Percentiles rank a stretch among this genome's conserved stretches.
Evolutionary conservation across 2,329 filamentous ascomycete species (phyloP).

Genomic region (Myriosclerotinia curreyana): DNA sequence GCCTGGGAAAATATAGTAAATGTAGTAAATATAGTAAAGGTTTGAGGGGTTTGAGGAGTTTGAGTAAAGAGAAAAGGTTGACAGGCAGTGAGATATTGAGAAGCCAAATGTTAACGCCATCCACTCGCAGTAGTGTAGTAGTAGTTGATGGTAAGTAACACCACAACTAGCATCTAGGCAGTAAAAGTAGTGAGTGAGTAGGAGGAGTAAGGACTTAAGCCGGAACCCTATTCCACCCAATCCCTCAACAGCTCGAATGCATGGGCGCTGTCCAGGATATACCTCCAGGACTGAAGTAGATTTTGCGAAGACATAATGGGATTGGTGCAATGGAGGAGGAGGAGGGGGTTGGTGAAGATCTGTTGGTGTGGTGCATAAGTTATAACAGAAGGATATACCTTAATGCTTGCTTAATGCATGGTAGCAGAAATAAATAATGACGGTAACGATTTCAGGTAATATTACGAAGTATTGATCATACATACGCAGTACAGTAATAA

Average conservation of each 20-base stretch:
- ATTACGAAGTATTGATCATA: too few species aligned
- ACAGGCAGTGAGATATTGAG: background rate
- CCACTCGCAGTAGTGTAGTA: constrained; percentile 2
- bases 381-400: too few species aligned
- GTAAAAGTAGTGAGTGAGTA: background rate
- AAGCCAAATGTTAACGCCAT: constrained; percentile 2
- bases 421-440: background rate
- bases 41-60: background rate
- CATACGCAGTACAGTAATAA: too few species aligned
- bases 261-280: constrained; percentile 12
- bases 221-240: background rate
- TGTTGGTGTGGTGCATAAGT: background rate
- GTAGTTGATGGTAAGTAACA: background rate
- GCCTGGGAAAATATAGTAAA: background rate
- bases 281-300: constrained; percentile 2
- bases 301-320: background rate
- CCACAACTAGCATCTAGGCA: constrained; percentile 10
- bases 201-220: too few species aligned
- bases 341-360: constrained; percentile 4
- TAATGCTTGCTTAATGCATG: too few species aligned
- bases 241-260: background rate
- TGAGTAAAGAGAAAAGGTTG: constrained; percentile 6
- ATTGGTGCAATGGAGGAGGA: constrained; percentile 6
- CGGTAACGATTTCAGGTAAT: constrained; percentile 9
- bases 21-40: background rate